Evolutionary conservation across 2,329 filamentous ascomycete species (phyloP), one percentile per base, ranked within the genome.

Genomic region (Phialophora expanda): DNA sequence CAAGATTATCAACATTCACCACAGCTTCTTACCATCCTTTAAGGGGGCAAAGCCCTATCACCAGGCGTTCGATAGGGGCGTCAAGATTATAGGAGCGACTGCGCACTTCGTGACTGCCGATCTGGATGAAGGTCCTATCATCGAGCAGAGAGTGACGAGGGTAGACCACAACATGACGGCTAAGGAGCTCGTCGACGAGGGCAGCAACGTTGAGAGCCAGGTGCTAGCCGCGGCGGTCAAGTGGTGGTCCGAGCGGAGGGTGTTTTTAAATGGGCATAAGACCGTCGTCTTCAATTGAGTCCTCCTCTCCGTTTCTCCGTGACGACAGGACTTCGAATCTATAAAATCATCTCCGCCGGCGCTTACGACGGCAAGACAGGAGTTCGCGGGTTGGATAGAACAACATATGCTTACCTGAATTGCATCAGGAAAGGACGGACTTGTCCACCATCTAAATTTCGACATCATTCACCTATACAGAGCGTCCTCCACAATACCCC

Each of bases 1-100:
- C 65, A 88, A 87, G 76, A 95, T 95, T 80, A 94, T 95, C 89
- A 95, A 95, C 81, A 94, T 95, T 78, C 91, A 95, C 81, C 91
- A 95, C 81, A 90, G 86, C 72, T 95, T 95, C 86, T 78, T 95
- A 83, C 91, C 91, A 0, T 89, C 86, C 9, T 95, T 95, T 86
- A 95, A 95, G 84, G 91, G 91, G 67, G 91, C 91, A 32, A 92
- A 92, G 80, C 91, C 91, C 2, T 95, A 95, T 79, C 91, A 94
- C 78, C 91, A 95, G 82, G 91, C 91, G 7, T 93, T 90, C 75
- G 91, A 94, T 69, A 86, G 91, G 30, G 91, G 91, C 66, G 91
- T 95, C 71, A 95, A 95, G 85, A 94, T 95, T 72, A 93, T 93
- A 64, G 91, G 91, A 66, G 91, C 91, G 26, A 93, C 90, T 1